phyloP scores from a whole-genome alignment of 495 filamentous ascomycete genomes.

The Talaromyces thailandensis region DNA sequence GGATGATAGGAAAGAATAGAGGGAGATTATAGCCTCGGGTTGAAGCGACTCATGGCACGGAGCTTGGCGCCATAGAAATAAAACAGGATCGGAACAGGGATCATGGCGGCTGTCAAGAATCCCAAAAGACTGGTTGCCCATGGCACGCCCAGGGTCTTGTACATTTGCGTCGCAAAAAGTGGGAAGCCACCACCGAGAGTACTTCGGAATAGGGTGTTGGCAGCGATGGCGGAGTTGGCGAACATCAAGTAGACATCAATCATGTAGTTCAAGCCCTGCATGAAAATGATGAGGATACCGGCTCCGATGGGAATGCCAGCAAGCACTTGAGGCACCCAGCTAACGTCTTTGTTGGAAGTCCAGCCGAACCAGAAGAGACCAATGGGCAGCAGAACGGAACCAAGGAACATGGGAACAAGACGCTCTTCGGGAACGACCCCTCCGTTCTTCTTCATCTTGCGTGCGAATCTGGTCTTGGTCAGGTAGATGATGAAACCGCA shows the following conservation, averaged over 20 bases:
- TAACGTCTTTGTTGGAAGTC: conserved; percentile 37
- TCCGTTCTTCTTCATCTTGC: conserved; percentile 37
- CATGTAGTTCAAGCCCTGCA: conserved; percentile 55
- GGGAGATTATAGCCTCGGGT: conserved; percentile 23
- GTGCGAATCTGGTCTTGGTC: conserved; percentile 44
- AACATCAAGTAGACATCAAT: conserved; percentile 54
- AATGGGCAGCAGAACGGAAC: conserved; percentile 43
- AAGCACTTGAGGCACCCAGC: conserved; percentile 41
- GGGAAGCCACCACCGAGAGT: conserved; percentile 58
- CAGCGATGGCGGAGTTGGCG: conserved; percentile 54
- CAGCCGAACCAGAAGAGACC: conserved; percentile 61
- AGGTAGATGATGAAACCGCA: conserved; percentile 36
- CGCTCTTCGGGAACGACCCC: conserved; percentile 49
- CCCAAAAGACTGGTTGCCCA: conserved; percentile 60
- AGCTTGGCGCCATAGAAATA: conserved; percentile 60
- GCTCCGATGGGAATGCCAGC: conserved; percentile 41
- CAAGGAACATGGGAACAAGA: conserved; percentile 49
- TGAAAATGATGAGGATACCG: conserved; percentile 48
- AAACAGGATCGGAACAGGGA: conserved; percentile 65
- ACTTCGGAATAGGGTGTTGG: conserved; percentile 59
- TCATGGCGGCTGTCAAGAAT: conserved; percentile 52
- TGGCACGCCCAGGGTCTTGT: conserved; percentile 49
- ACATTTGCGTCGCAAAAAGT: conserved; percentile 54
- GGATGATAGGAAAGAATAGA: background rate
- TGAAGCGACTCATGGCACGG: conserved; percentile 40